A percentile compares a stretch with the other conserved stretches of the same genome.
These are phyloP conservation scores for Avena insularis DNA, from an alignment of 176 grass and related monocot genomes.

Conservation along the genomic window DNA sequence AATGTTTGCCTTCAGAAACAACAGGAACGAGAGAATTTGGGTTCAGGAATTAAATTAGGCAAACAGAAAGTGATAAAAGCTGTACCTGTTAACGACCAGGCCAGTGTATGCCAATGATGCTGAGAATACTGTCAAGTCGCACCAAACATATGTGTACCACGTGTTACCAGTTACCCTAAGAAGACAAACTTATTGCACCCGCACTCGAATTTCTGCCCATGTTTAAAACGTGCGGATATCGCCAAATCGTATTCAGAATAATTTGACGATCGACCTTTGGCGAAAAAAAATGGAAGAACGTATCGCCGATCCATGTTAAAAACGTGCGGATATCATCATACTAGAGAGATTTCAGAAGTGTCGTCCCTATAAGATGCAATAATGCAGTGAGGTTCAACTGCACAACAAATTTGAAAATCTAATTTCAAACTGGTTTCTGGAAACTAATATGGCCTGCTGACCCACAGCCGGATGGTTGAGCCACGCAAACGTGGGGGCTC, in stretches of 20 bases:
- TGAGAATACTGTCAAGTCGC: not conserved
- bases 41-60: not conserved
- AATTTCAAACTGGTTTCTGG: not conserved
- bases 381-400: not conserved
- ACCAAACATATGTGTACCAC: not conserved
- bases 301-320: no score
- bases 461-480: conserved; percentile 1
- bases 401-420: not conserved
- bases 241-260: no score
- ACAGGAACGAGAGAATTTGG: not conserved
- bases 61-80: not conserved
- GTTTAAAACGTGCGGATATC: not conserved
- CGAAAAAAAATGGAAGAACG: no score
- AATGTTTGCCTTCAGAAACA: not conserved
- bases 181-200: conserved; percentile 1
- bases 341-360: not conserved
- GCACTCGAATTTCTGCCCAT: not conserved
- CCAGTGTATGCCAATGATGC: not conserved
- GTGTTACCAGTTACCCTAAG: not conserved
- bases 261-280: not conserved
- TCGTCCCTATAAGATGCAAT: not conserved
- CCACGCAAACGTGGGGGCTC: not conserved
- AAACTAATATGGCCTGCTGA: not conserved
- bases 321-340: no score
- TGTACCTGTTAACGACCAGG: not conserved